Base-by-base conservation (phyloP, 208 protist species). In the Leishmania braziliensis region DNA sequence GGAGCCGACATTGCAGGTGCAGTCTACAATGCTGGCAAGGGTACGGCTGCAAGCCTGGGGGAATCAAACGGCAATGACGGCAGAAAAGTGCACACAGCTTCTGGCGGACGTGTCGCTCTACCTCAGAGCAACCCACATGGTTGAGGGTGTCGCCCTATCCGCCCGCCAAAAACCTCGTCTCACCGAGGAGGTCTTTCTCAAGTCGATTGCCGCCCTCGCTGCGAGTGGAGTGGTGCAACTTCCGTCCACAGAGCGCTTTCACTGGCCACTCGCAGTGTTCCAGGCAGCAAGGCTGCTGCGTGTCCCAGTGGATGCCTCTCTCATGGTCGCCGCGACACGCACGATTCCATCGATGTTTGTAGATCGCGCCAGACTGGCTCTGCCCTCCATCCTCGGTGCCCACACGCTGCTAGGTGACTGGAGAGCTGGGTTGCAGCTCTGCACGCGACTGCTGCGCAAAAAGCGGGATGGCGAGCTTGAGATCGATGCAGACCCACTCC, bases 331-430 rank as follows among this genome's bases (percentile, higher is more conserved):
- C 39, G 74, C 87, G 6, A 43, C 50, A 23, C 50, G 72, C 51
- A 58, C 68, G 1, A 71, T 87, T 20, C 84, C 81, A 0, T 85
- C 80, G 12, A 39, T 68, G 36, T 80, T 69, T 51, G 54, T 75
- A 4, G 85, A 82, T 74, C 69, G 26, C 54, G 75, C 73, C 39
- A 18, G 58, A 0, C 26, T 76, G 5, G 83, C 80, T 12, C 54
- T 89, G 50, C 80, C 78, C 18, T 23, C 20, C 23, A 53, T 79
- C 12, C 70, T 89, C 8, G 71, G 33, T 1, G 80, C 86, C 23
- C 80, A 81, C 36, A 84, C 80, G 10, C 78, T 89, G 6, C 77
- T 89, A 29, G 83, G 86, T 2, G 62, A 84, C 54, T 89, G 86
- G 86, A 50, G 75, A 56, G 74, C 63, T 1, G 86, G 70, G 2